phyloP scores from a whole-genome alignment of 2,329 filamentous ascomycete species.

The Arachnopeziza araneosa region DNA sequence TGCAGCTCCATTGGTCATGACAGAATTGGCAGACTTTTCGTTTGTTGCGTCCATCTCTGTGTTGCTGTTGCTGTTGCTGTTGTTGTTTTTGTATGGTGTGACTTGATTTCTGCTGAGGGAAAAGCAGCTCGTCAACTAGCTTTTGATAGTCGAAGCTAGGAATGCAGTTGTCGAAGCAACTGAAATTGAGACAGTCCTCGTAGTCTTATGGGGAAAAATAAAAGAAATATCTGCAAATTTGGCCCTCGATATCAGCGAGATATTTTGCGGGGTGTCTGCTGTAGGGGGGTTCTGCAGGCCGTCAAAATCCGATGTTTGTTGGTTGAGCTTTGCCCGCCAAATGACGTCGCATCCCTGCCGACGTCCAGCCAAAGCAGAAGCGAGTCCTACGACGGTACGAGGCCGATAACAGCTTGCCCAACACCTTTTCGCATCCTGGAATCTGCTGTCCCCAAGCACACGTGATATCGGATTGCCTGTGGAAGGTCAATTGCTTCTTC shows the following conservation, averaged over 20 bases:
- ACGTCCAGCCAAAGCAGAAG: constrained; percentile 1
- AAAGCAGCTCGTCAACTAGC: not conserved
- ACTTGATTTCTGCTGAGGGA: not conserved
- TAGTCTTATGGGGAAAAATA: not conserved
- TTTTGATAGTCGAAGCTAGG: not conserved
- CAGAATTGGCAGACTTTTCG: constrained; percentile 25
- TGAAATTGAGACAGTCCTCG: not conserved
- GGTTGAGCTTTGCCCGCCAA: constrained; percentile 9
- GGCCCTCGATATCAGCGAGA: constrained; percentile 13
- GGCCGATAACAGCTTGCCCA: not conserved
- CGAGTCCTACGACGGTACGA: not conserved
- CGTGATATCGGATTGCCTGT: constrained; percentile 4
- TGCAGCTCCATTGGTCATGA: constrained; percentile 34
- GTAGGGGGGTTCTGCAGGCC: not conserved
- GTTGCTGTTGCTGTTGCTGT: no score
- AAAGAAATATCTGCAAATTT: not conserved
- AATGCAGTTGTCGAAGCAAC: not conserved
- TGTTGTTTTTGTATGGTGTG: not conserved
- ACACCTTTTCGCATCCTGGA: not conserved
- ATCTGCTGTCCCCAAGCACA: not conserved
- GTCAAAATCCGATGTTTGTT: constrained; percentile 1
- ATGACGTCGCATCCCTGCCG: constrained; percentile 16
- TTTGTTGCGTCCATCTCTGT: constrained; percentile 26
- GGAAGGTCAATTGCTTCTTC: not conserved
- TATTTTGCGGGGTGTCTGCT: constrained; percentile 17